Evolutionary conservation across 352 stramenopile species (phyloP).

Genomic region (Globisporangium irregulare): DNA sequence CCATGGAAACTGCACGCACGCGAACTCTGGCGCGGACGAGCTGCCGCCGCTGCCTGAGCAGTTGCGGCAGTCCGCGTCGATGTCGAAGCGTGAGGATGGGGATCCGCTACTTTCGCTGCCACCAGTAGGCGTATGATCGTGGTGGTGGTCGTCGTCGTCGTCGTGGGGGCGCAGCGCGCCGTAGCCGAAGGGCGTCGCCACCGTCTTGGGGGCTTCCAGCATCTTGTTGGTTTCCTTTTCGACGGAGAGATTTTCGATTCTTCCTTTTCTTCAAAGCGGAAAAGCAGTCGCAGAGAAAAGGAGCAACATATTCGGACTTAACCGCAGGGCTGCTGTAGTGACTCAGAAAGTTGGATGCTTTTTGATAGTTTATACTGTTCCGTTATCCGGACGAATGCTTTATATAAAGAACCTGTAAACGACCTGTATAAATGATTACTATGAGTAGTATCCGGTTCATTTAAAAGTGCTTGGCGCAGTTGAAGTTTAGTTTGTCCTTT

Average conservation of each 20-base stretch:
- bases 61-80: constrained; percentile 13
- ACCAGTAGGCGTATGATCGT: not conserved
- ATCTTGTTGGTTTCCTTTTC: constrained; percentile 16
- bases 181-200: constrained; percentile 73
- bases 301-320: not conserved
- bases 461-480: not conserved
- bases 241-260: not conserved
- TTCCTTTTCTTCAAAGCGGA: not conserved
- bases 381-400: not conserved
- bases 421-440: not conserved
- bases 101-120: constrained; percentile 7
- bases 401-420: not conserved
- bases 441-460: not conserved
- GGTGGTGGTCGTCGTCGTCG: constrained; percentile 1
- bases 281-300: not conserved
- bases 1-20: constrained; percentile 72
- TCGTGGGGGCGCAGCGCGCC: constrained; percentile 38
- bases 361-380: not conserved
- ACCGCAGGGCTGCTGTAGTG: not conserved
- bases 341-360: not conserved
- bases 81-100: constrained; percentile 6
- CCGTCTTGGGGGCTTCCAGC: constrained; percentile 28
- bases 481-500: constrained; percentile 11
- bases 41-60: constrained; percentile 11
- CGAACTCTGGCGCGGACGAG: constrained; percentile 30